A percentile compares a stretch with the other conserved stretches of the same genome.
These are phyloP conservation scores for Nematocida ausubeli DNA, from an alignment of 371 early-diverging fungal genomes.

Conservation along the genomic window DNA sequence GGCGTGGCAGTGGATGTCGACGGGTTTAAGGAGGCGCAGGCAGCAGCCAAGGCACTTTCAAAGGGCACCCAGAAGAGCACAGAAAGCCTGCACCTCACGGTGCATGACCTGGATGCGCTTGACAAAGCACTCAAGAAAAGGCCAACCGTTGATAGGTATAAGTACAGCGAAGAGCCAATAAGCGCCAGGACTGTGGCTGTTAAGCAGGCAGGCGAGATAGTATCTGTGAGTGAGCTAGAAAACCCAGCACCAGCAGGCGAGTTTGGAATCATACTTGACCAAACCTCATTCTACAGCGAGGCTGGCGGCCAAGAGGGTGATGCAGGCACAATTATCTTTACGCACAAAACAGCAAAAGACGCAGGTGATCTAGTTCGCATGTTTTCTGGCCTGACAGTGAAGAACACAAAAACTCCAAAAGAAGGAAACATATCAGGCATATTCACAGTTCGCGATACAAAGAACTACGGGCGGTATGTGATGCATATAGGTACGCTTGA, in stretches of 20 bases:
- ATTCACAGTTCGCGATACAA: conserved; percentile 78
- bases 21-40: conserved; percentile 77
- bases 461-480: conserved; percentile 87
- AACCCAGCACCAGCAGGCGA: conserved; percentile 67
- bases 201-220: not conserved
- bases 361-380: not conserved
- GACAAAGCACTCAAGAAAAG: conserved; percentile 68
- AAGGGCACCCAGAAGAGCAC: not conserved
- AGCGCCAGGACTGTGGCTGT: conserved; percentile 24
- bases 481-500: conserved; percentile 77
- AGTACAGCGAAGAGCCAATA: conserved; percentile 39
- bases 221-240: not conserved
- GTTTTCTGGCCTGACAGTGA: not conserved
- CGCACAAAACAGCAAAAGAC: conserved; percentile 72
- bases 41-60: conserved; percentile 71
- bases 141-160: conserved; percentile 66
- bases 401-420: no score
- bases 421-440: conserved; percentile 26
- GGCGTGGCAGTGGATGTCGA: conserved; percentile 78
- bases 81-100: conserved; percentile 5
- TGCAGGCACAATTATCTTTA: conserved; percentile 79
- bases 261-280: conserved; percentile 76
- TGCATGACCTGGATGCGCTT: conserved; percentile 40
- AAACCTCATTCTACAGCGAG: conserved; percentile 96
- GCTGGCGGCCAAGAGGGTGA: conserved; percentile 96